Conservation (phyloP, 2,329 filamentous ascomycete genomes). For the Samsoniella hepiali region DNA sequence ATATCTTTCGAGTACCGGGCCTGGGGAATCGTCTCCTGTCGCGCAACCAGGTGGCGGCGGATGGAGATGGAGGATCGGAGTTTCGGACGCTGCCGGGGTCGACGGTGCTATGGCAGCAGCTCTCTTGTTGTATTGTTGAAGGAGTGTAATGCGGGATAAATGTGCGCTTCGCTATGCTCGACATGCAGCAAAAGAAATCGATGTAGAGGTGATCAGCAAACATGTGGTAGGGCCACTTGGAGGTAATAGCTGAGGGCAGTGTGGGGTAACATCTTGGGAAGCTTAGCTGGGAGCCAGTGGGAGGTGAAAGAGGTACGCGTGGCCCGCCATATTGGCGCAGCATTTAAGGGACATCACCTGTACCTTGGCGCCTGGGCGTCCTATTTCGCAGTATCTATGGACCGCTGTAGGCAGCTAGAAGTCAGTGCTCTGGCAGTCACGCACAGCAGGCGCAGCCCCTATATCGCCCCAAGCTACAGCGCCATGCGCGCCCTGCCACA, state of each 20-base stretch:
- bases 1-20: not conserved
- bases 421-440: not conserved
- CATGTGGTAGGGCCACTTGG: constrained; percentile 16
- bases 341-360: not conserved
- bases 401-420: not conserved
- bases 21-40: not conserved
- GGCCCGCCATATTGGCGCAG: not conserved
- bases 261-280: constrained; percentile 11
- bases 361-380: not conserved
- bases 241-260: constrained; percentile 14
- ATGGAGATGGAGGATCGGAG: not conserved
- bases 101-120: not conserved
- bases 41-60: not conserved
- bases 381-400: not conserved
- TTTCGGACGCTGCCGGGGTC: not conserved
- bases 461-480: not conserved
- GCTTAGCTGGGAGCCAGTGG: not conserved
- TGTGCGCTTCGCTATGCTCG: not conserved
- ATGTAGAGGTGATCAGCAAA: constrained; percentile 1
- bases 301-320: constrained; percentile 4
- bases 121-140: not conserved
- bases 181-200: not conserved
- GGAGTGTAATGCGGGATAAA: not conserved
- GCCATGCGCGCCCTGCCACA: not conserved
- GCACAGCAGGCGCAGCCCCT: too few species aligned